Conservation (phyloP, 306 rosid genomes). For the Fragaria nilgerrensis region DNA sequence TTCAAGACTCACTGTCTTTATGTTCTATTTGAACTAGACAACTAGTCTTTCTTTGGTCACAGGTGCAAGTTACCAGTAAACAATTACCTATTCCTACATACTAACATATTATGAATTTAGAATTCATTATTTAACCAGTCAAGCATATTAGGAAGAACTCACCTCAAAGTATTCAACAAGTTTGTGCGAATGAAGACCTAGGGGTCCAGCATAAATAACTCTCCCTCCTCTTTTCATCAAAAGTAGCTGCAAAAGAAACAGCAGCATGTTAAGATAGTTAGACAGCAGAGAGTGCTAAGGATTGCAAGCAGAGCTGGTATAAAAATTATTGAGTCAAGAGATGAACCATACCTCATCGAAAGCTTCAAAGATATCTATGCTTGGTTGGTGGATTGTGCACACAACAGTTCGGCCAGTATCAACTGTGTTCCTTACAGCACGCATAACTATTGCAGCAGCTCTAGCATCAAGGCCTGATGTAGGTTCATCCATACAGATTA, state of each 20-base stretch:
- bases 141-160: not conserved
- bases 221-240: conserved; percentile 47
- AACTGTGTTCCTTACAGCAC: conserved; percentile 43
- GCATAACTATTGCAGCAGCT: conserved; percentile 50
- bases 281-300: not conserved
- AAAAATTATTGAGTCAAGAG: no score
- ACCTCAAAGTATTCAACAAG: conserved; percentile 43
- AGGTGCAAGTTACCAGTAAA: not conserved
- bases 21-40: not conserved
- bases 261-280: not conserved
- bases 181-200: conserved; percentile 31
- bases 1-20: not conserved
- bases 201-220: conserved; percentile 37
- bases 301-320: not conserved
- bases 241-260: conserved; percentile 25
- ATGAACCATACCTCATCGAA: conserved; percentile 39
- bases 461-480: conserved; percentile 48
- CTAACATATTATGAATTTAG: not conserved
- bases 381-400: conserved; percentile 52
- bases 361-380: conserved; percentile 46
- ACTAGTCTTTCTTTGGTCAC: not conserved
- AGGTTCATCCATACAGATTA: conserved; percentile 49
- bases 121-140: not conserved
- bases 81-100: not conserved
- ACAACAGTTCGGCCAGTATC: conserved; percentile 49